Evolutionary conservation across 1,139 yeast species (phyloP), one percentile per base, ranked within the genome.

Genomic region (Yamadazyma aaseri): DNA sequence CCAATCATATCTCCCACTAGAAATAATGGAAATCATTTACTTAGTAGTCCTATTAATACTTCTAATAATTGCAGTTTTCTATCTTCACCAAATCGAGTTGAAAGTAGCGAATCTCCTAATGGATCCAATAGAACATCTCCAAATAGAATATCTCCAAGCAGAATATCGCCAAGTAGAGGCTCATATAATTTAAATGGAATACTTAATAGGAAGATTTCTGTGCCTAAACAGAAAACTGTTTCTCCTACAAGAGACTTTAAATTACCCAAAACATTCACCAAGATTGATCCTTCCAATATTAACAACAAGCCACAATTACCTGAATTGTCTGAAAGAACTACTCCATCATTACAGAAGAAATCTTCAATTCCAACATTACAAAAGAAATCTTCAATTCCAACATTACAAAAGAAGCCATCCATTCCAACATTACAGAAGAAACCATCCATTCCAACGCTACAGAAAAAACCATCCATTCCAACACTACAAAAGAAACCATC

Each of bases 151-250:
- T 32, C 44, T n/a, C 42, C 46, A 3, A 27, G 44, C 6, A 22
- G 36, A 17, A 36, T 39, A 12, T 41, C 44, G 6, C 48, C 46
- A 3, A 35, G 36, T 10, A 40, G 31, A 29, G 42, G 63, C 27
- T 62, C 66, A 5, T 59, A 58, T 58, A 63, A 68, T 41, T 57
- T 69, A 36, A 61, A 66, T 40, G 56, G 56, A 26, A 45, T 66
- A 20, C 48, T 67, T 47, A 46, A 21, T 49, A 45, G 41, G 39
- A 51, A 35, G 42, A 42, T 40, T 1, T 38, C 44, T 7, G 31
- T 31, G 6, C 49, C 50, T 10, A 40, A 40, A 26, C 29, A 42
- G 6, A 27, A 38, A 18, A 29, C 45, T 8, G 33, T 38, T 3
- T 32, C 45, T 5, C 41, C 42, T 9, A 29, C 36, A 11, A 41